A percentile compares a stretch with the other conserved stretches of the same genome.
phyloP scores from a whole-genome alignment of 1,139 yeast genomes.

The Pichia sp. region DNA sequence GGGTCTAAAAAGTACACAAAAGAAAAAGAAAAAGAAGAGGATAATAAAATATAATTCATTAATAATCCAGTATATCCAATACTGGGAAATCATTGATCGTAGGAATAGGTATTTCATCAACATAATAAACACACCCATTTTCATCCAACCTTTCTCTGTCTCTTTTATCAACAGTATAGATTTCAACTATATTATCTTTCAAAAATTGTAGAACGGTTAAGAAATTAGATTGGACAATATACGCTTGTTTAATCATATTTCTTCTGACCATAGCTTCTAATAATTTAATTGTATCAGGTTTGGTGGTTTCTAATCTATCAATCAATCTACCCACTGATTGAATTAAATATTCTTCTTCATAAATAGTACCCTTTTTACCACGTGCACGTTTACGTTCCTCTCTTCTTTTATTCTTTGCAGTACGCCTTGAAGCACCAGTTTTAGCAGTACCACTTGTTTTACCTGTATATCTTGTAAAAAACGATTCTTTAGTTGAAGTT shows the following conservation, averaged over 20 bases:
- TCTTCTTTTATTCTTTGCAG: constrained; percentile 85
- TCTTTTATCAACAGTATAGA: constrained; percentile 70
- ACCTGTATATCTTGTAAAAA: constrained; percentile 92
- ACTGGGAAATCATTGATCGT: constrained; percentile 52
- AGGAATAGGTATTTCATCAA: constrained; percentile 70
- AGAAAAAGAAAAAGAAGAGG: background rate
- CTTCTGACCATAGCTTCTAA: constrained; percentile 75
- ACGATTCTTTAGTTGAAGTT: constrained; percentile 86
- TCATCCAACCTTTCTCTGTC: constrained; percentile 89
- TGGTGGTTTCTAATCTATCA: constrained; percentile 72
- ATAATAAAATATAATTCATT: background rate
- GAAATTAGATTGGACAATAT: constrained; percentile 68
- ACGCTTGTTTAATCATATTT: constrained; percentile 69
- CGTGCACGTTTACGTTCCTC: constrained; percentile 95
- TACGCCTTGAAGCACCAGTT: constrained; percentile 90
- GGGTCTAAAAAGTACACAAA: too few relatives aligned
- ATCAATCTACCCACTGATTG: constrained; percentile 81
- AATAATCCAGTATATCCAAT: constrained; percentile 49
- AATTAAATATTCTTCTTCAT: constrained; percentile 92
- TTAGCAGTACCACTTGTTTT: constrained; percentile 93
- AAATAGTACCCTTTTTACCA: constrained; percentile 95
- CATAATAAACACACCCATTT: constrained; percentile 71
- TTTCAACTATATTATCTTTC: constrained; percentile 58
- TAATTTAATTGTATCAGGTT: constrained; percentile 64
- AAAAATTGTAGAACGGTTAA: constrained; percentile 50